Base-by-base conservation (phyloP, 805 yeast species). In the Millerozyma miso region DNA sequence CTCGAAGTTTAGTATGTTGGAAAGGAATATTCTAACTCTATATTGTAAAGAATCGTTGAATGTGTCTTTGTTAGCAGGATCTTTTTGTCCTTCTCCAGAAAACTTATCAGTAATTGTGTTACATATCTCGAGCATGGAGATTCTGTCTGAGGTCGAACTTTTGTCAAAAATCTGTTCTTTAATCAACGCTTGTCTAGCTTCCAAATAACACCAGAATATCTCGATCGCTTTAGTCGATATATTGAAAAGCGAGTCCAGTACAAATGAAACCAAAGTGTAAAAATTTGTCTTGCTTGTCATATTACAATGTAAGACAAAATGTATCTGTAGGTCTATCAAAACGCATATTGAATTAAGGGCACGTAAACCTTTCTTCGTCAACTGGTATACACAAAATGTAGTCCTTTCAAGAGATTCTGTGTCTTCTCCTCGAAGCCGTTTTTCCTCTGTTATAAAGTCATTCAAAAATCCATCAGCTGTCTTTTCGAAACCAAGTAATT, bases 71-170 rank as follows among this genome's bases (percentile, higher is more conserved):
- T 54, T 50, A 40, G 59, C 56, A 1, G 71, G 57, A 44, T 65
- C 60, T 19, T 47, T 52, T 16, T 53, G 54, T 31, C 44, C 43
- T 18, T 47, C 48, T 15, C 53, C 45, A 29, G 46, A 44, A 36
- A 52, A 60, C 34, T 52, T 57, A 48, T 70, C 74, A 5, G 72
- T 63, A 31, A 70, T 46, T 18, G 57, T 50, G 39, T 71, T 70
- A 46, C 72, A 66, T 6, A 68, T 52, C n/a, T 67, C 71, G 42
- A 71, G 55, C 12, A 71, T 42, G 4, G 70, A 56, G 5, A 71
- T 68, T 44, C 76, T 51, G 44, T 71, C 71, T 45, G 56, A 49
- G 8, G 63, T 61, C 4, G 51, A 42, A 8, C 51, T 47, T 18
- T 58, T 50, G 43, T 58, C 57, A 46, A 67, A 69, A 3, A 68